phyloP scores from a whole-genome alignment of 2,329 filamentous ascomycete species.

The Colletotrichum graminicola region DNA sequence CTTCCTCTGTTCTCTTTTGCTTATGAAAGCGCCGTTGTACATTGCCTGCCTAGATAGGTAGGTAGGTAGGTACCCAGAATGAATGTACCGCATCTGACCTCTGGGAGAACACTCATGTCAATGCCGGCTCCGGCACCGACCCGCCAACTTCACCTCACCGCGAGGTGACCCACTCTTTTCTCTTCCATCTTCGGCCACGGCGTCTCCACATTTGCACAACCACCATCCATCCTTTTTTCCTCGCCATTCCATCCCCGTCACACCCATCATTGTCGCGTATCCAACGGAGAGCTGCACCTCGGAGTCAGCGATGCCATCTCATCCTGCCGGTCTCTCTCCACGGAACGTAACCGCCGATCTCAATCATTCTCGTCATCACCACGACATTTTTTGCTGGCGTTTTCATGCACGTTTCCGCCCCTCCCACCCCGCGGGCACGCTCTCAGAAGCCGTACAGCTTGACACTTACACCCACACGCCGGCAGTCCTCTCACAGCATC shows the following conservation, averaged over 20 bases:
- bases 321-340: not conserved
- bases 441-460: conserved; percentile 7
- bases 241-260: not conserved
- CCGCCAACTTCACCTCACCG: not conserved
- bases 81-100: not conserved
- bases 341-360: not conserved
- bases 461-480: conserved; percentile 11
- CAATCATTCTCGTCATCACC: conserved; percentile 12
- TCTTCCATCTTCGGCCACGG: not conserved
- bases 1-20: not conserved
- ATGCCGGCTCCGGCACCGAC: conserved; percentile 11
- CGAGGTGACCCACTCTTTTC: not conserved
- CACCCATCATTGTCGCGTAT: not conserved
- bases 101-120: not conserved
- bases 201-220: not conserved
- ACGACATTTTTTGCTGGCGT: conserved; percentile 16
- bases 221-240: conserved; percentile 1
- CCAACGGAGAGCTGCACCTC: not conserved
- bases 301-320: conserved; percentile 27
- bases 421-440: not conserved
- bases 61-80: no score
- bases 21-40: no score
- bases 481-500: conserved; percentile 12
- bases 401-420: conserved; percentile 7
- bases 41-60: no score